Evolutionary conservation across 768 basidiomycete genomes (phyloP).

Genomic region (Hortiboletus campestris): DNA sequence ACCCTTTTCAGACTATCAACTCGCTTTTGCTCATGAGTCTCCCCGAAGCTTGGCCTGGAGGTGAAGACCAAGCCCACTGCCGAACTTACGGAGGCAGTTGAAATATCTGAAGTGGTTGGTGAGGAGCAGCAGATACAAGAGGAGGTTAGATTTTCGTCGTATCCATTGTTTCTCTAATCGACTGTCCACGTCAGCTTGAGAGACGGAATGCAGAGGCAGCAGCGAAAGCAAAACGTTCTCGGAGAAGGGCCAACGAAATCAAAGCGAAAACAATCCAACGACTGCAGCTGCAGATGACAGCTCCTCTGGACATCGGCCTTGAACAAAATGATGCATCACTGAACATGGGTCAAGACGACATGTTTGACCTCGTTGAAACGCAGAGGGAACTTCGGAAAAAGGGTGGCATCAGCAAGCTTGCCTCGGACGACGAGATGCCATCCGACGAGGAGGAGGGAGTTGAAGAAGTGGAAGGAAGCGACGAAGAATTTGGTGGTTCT

Average conservation of each 20-base stretch:
- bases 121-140: slow-evolving; percentile 88
- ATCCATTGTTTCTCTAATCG: not conserved
- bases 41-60: slow-evolving; percentile 74
- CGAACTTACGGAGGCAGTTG: slow-evolving; percentile 71
- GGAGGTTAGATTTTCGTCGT: slow-evolving; percentile 53
- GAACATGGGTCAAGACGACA: slow-evolving; percentile 73
- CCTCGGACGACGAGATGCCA: slow-evolving; percentile 42
- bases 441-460: slow-evolving; percentile 46
- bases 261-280: slow-evolving; percentile 86
- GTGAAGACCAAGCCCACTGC: slow-evolving; percentile 69
- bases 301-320: slow-evolving; percentile 93
- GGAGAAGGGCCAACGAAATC: slow-evolving; percentile 84
- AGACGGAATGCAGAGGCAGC: slow-evolving; percentile 75
- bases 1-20: not conserved
- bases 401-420: slow-evolving; percentile 38
- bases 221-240: slow-evolving; percentile 73
- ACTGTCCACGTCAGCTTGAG: slow-evolving; percentile 57
- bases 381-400: slow-evolving; percentile 46
- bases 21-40: slow-evolving; percentile 3
- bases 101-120: slow-evolving; percentile 66
- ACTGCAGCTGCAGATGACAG: slow-evolving; percentile 96
- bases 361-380: slow-evolving; percentile 79
- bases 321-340: slow-evolving; percentile 78
- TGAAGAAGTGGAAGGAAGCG: slow-evolving; percentile 24
- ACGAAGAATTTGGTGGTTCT: slow-evolving; percentile 49